Evolutionary conservation across 495 filamentous ascomycete species (phyloP), one percentile per base, ranked within the genome.

Genomic region (Podospora bellae-mahoneyi): DNA sequence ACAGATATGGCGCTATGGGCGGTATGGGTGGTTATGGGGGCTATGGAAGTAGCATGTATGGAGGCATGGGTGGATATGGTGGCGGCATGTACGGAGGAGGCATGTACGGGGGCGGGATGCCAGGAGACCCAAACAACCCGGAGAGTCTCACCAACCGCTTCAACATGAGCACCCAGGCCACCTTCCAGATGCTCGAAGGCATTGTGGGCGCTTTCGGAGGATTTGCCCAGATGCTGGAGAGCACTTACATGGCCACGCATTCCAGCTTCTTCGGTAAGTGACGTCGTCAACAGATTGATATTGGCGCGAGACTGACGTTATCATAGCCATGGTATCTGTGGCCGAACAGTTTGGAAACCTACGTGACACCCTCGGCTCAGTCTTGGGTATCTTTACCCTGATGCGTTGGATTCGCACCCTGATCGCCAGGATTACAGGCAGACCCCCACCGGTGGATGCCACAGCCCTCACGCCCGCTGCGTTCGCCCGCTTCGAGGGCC

Each of bases 191-290:
- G 84, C 93, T 99, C 55, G 96, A 99, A 81, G 95, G 93, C 69
- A 91, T 99, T 57, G 95, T 98, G n/a, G 90, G 92, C n/a, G 94
- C 96, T 18, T 97, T 95, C 79, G 92, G 94, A 32, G 96, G 96
- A 2, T 97, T 99, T 76, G 94, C 96, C 19, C 96, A 99, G 84
- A 98, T 99, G 96, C 85, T 99, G 13, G 95, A 99, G 80, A 97
- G 94, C 78, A 98, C 96, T 13, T 99, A 97, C 73, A 98, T 99
- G 96, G 95, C 96, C n/a, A 99, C 96, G 3, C 96, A 98, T 82
- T 96, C 92, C 62, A 94, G 91, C 62, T 99, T 99, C 80, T 98
- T 98, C 76, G 95, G 94, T 98, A 87, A 77, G 91, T 84, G 30
- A 39, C 23, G 30, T 26, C 54, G 13, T 18, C 3, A 19, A 57